Evolutionary conservation across 345 rosid species (phyloP), one percentile per base, ranked within the genome.

Genomic region (Ricinus communis): DNA sequence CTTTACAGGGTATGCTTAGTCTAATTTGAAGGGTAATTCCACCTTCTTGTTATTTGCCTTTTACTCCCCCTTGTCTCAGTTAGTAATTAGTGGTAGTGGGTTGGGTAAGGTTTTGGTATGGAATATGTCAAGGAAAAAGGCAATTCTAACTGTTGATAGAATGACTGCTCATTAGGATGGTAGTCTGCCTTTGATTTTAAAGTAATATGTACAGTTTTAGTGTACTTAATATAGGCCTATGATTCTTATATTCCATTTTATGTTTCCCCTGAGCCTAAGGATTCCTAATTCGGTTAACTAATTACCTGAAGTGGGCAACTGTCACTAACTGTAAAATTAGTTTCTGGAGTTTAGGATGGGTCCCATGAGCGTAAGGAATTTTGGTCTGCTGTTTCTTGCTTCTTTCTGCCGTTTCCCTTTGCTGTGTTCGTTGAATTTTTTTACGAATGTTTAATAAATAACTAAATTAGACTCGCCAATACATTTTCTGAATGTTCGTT

Each of bases 1-100:
- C 58, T 43, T 79, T 71, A 62, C 31, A 5, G 61, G 1, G 41
- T 30, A 22, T 8, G n/a, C 14, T 16, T 65, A 27, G 43, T 69
- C 63, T 60, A n/a, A 19, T 22, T 68, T 54, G 49, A 22, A 11
- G 43, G 33, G 69, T 16, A 30, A 5, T 27, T 8, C n/a, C 56
- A 18, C 12, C 43, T 12, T 45, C 22, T 56, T 54, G 22, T 18
- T 68, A 64, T 53, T 54, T 68, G 63, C 53, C 30, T 54, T 31
- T 55, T 5, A 40, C 50, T 55, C 25, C 8, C 25, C 53, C 22
- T 16, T 9, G 27, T 22, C 21, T 67, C 21, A 64, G 53, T 45
- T 54, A 52, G 57, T 21, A 22, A 9, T 38, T 54, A 24, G 60
- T 14, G 4, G n/a, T 12, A 11, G 27, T 43, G 33, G 15, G 8